A percentile compares a stretch with the other conserved stretches of the same genome.
Evolutionary conservation across 202 grass and related monocot species (phyloP).

Genomic region (Carex arenaria): DNA sequence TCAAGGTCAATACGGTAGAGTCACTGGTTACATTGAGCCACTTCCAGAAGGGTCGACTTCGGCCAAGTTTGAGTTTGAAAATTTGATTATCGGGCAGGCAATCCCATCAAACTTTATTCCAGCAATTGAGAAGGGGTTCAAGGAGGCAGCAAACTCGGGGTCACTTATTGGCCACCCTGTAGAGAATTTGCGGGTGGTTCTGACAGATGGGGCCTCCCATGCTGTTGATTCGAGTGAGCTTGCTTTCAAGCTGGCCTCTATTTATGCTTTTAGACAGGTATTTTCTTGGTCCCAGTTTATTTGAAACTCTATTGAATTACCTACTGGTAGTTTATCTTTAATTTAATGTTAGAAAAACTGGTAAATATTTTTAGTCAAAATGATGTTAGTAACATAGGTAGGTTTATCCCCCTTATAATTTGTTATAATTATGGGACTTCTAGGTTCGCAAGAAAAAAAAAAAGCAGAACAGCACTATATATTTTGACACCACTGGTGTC

Average conservation of each 20-base stretch:
- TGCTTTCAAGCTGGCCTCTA: slow-evolving; percentile 92
- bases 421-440: neutral
- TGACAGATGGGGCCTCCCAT: slow-evolving; percentile 93
- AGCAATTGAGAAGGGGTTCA: slow-evolving; percentile 96
- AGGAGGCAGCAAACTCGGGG: slow-evolving; percentile 94
- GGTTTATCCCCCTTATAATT: neutral
- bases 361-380: neutral
- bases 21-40: slow-evolving; percentile 91
- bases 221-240: slow-evolving; percentile 97
- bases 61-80: slow-evolving; percentile 92
- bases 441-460: neutral
- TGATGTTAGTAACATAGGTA: neutral
- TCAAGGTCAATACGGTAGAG: slow-evolving; percentile 99
- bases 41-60: slow-evolving; percentile 53
- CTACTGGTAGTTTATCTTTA: neutral
- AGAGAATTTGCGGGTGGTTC: slow-evolving; percentile 72
- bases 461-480: neutral
- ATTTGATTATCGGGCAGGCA: slow-evolving; percentile 88
- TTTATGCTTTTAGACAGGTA: slow-evolving; percentile 99
- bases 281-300: slow-evolving; percentile 3
- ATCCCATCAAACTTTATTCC: slow-evolving; percentile 91
- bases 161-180: slow-evolving; percentile 92
- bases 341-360: neutral
- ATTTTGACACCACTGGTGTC: no score
- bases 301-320: neutral